Conservation (phyloP, 169 alveolate species). For the Theileria orientalis region DNA sequence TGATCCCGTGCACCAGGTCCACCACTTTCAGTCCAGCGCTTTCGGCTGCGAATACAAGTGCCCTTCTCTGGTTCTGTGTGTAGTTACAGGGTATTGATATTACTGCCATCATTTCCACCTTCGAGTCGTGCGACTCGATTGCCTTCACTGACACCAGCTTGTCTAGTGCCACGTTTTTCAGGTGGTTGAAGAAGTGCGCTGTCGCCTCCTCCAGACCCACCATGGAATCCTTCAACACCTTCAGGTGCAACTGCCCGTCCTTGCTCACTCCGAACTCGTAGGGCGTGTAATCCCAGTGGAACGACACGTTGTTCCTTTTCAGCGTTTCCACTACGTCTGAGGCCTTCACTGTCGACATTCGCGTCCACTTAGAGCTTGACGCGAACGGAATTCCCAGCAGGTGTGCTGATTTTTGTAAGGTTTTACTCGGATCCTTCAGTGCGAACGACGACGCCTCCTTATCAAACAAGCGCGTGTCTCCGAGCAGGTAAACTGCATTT, state of each 20-base stretch:
- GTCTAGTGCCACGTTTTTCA: conserved; percentile 61
- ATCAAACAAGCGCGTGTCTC: conserved; percentile 67
- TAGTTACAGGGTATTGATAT: conserved; percentile 76
- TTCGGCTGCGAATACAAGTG: conserved; percentile 67
- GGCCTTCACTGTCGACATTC: neutral
- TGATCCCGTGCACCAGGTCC: conserved; percentile 68
- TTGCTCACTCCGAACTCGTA: conserved; percentile 51
- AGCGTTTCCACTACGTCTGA: conserved; percentile 19
- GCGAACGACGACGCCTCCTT: conserved; percentile 61
- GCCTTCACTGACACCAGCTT: conserved; percentile 65
- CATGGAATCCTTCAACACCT: conserved; percentile 62
- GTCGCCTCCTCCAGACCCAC: conserved; percentile 70
- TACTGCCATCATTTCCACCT: conserved; percentile 63
- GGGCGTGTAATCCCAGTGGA: conserved; percentile 59
- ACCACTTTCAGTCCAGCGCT: conserved; percentile 73
- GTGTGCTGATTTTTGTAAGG: conserved; percentile 56
- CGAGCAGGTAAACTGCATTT: conserved; percentile 68
- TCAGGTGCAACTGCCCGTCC: conserved; percentile 59
- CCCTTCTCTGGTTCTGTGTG: conserved; percentile 68
- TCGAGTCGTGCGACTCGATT: conserved; percentile 16
- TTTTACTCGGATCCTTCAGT: conserved; percentile 33
- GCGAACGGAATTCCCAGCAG: conserved; percentile 38
- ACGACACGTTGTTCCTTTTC: neutral
- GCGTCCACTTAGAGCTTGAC: neutral
- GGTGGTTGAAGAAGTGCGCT: conserved; percentile 72